A percentile compares a stretch with the other conserved stretches of the same genome.
phyloP scores from a whole-genome alignment of 2,329 filamentous ascomycete genomes.

The Stachybotrys elegans region DNA sequence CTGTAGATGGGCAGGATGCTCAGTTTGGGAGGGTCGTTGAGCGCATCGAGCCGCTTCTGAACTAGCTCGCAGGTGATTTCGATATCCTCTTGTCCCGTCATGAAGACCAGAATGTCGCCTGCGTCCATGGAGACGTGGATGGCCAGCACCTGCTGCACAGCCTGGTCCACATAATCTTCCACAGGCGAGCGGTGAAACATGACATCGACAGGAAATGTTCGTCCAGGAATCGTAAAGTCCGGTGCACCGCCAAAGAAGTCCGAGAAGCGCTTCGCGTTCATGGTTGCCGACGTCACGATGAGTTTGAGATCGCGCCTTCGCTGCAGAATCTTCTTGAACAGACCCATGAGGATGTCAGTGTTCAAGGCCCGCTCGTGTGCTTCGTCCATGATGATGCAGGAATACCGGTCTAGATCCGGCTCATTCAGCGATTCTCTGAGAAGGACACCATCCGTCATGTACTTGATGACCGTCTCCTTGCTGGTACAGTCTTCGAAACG shows the following conservation, averaged over 20 bases:
- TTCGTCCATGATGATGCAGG: conserved; percentile 99
- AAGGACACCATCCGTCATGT: conserved; percentile 97
- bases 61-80: conserved; percentile 93
- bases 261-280: conserved; percentile 96
- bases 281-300: conserved; percentile 96
- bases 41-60: conserved; percentile 76
- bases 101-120: conserved; percentile 96
- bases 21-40: conserved; percentile 92
- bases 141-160: conserved; percentile 90
- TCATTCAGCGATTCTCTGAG: conserved; percentile 91
- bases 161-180: conserved; percentile 95
- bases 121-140: conserved; percentile 93
- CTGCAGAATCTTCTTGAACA: conserved; percentile 95
- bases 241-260: conserved; percentile 95
- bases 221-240: conserved; percentile 91
- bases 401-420: conserved; percentile 89
- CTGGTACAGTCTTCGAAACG: conserved; percentile 98
- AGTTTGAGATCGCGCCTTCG: conserved; percentile 87
- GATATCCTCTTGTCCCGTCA: conserved; percentile 99
- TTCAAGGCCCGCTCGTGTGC: conserved; percentile 95
- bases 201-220: conserved; percentile 95
- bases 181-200: conserved; percentile 93
- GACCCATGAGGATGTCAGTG: conserved; percentile 93
- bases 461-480: conserved; percentile 93
- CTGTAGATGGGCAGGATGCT: conserved; percentile 97